phyloP scores from a whole-genome alignment of 169 alveolate genomes.

The Plasmodium billcollinsi region DNA sequence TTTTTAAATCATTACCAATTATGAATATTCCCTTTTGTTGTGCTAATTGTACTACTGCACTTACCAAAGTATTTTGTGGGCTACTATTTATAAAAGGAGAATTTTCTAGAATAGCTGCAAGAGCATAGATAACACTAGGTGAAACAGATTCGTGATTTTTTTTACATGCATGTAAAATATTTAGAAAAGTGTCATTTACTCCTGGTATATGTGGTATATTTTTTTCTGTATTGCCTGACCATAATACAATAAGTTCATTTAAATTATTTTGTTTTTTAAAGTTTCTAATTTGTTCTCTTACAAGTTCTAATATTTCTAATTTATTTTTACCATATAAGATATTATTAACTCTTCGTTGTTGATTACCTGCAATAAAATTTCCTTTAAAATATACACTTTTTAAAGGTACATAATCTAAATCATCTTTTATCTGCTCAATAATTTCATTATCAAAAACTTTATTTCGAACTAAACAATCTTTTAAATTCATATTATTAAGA shows the following conservation, averaged over 20 bases:
- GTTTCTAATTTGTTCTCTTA: slow-evolving; percentile 87
- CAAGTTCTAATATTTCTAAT: slow-evolving; percentile 85
- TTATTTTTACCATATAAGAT: slow-evolving; percentile 85
- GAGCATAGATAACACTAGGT: slow-evolving; percentile 90
- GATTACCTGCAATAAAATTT: slow-evolving; percentile 92
- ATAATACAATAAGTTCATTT: slow-evolving; percentile 91
- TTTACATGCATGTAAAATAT: slow-evolving; percentile 84
- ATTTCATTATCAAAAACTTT: slow-evolving; percentile 90
- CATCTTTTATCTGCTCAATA: slow-evolving; percentile 82
- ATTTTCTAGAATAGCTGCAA: slow-evolving; percentile 91
- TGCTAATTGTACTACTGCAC: slow-evolving; percentile 90
- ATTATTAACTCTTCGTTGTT: slow-evolving; percentile 91
- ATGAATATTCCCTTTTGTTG: slow-evolving; percentile 86
- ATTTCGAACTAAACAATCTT: slow-evolving; percentile 90
- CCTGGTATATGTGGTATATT: slow-evolving; percentile 86
- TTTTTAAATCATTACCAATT: slow-evolving; percentile 94
- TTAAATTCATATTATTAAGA: slow-evolving; percentile 85
- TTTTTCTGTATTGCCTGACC: slow-evolving; percentile 95
- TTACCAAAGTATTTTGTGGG: slow-evolving; percentile 93
- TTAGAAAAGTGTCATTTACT: slow-evolving; percentile 87
- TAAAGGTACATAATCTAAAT: slow-evolving; percentile 86
- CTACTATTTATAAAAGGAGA: slow-evolving; percentile 92
- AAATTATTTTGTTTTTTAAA: slow-evolving; percentile 86
- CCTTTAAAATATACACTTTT: slow-evolving; percentile 88
- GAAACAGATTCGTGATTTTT: slow-evolving; percentile 87